phyloP scores from a whole-genome alignment of 768 basidiomycete species.

The Lentinula raphanica region DNA sequence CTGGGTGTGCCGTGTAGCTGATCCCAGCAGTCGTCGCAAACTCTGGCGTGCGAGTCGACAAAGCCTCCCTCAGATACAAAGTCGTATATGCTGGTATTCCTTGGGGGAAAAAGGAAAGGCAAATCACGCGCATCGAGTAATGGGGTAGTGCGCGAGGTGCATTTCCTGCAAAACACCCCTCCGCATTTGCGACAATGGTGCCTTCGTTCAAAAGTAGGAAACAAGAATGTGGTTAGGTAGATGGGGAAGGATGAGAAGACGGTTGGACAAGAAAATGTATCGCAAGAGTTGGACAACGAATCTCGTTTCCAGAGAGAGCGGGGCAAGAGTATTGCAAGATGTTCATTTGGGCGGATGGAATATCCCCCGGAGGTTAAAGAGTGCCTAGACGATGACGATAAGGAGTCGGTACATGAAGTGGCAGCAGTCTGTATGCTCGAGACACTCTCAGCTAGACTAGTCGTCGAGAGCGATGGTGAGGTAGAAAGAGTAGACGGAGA shows the following conservation, averaged over 20 bases:
- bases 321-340: constrained; percentile 71
- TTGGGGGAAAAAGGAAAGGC: constrained; percentile 65
- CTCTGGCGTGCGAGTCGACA: constrained; percentile 36
- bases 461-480: neutral
- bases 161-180: constrained; percentile 65
- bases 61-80: constrained; percentile 60
- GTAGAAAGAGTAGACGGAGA: neutral
- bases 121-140: constrained; percentile 73
- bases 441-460: neutral
- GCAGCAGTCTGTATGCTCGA: neutral
- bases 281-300: constrained; percentile 2
- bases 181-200: constrained; percentile 87
- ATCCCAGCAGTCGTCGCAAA: constrained; percentile 75
- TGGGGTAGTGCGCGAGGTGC: constrained; percentile 52
- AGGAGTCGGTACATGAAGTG: neutral
- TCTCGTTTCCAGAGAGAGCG: constrained; percentile 61
- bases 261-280: neutral
- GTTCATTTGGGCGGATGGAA: constrained; percentile 50
- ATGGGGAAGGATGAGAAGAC: neutral
- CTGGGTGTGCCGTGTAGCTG: constrained; percentile 53
- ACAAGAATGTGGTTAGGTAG: constrained; percentile 22
- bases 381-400: neutral
- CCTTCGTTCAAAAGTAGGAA: constrained; percentile 68
- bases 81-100: constrained; percentile 50
- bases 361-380: neutral